A percentile compares a stretch with the other conserved stretches of the same genome.
Evolutionary conservation across 139 green algal genomes (phyloP).

Genomic region (Picochlorum sp.): DNA sequence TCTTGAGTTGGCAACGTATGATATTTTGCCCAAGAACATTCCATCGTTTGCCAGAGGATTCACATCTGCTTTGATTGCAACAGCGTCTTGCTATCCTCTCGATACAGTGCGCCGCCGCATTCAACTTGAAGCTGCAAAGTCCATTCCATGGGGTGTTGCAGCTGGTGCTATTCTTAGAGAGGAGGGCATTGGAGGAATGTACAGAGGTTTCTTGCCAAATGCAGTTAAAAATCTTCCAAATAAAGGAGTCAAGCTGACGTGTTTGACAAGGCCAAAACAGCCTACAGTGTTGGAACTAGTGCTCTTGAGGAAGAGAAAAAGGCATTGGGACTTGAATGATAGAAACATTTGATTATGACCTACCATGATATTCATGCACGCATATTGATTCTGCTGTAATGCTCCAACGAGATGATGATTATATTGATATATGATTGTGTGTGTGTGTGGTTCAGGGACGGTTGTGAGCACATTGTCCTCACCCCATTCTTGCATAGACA

Average conservation of each 20-base stretch:
- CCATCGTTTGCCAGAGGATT: constrained; percentile 56
- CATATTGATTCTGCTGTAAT: too few species aligned
- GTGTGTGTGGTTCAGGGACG: too few species aligned
- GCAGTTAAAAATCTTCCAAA: constrained; percentile 78
- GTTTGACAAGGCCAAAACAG: constrained; percentile 51
- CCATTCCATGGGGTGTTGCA: neutral
- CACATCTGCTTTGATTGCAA: constrained; percentile 57
- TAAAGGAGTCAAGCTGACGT: constrained; percentile 60
- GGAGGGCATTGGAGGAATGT: constrained; percentile 31
- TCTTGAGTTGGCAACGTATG: constrained; percentile 59
- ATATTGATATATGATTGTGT: too few species aligned
- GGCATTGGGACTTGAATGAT: constrained; percentile 4
- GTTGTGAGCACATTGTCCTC: too few species aligned
- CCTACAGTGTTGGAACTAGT: constrained; percentile 17
- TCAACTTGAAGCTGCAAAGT: constrained; percentile 8
- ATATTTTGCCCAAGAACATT: constrained; percentile 49
- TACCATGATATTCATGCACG: neutral
- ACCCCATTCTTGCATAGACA: too few species aligned
- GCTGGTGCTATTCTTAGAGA: neutral
- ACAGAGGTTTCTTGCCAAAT: constrained; percentile 73
- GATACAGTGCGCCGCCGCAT: constrained; percentile 52
- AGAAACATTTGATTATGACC: neutral
- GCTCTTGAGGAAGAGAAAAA: constrained; percentile 31
- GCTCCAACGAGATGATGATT: too few species aligned
- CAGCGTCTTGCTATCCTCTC: constrained; percentile 61